phyloP scores from a whole-genome alignment of 495 filamentous ascomycete species.

The Tirmania nivea region DNA sequence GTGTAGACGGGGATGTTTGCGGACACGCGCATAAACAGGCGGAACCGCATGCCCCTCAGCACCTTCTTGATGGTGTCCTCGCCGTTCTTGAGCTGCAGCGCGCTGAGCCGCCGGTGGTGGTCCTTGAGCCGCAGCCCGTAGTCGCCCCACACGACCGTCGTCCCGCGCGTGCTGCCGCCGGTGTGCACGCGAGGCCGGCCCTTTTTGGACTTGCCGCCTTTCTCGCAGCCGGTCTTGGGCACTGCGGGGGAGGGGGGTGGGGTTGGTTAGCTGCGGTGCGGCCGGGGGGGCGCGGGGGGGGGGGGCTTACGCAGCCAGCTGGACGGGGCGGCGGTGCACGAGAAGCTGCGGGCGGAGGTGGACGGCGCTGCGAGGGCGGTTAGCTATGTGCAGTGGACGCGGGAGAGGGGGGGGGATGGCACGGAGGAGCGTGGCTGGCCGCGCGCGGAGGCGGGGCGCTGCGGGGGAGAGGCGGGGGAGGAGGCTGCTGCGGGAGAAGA shows the following conservation, averaged over 20 bases:
- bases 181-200: conserved; percentile 72
- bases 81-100: conserved; percentile 65
- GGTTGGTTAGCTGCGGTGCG: not conserved
- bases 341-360: conserved; percentile 3
- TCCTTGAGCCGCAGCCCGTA: conserved; percentile 86
- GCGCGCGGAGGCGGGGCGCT: not conserved
- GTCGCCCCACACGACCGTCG: conserved; percentile 89
- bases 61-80: conserved; percentile 80
- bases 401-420: too few species aligned
- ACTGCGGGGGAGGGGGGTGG: conserved; percentile 2
- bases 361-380: not conserved
- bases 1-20: conserved; percentile 90
- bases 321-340: conserved; percentile 5
- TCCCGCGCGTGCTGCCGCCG: conserved; percentile 75
- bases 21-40: conserved; percentile 69
- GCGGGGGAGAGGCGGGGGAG: not conserved
- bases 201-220: conserved; percentile 55
- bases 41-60: conserved; percentile 77
- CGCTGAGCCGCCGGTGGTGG: conserved; percentile 75
- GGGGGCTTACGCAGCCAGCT: conserved; percentile 15
- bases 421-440: too few species aligned
- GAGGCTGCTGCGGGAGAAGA: not conserved
- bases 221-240: conserved; percentile 12
- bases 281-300: not conserved
- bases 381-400: too few species aligned